Conservation (phyloP, 306 rosid genomes). For the Acacia crassicarpa region DNA sequence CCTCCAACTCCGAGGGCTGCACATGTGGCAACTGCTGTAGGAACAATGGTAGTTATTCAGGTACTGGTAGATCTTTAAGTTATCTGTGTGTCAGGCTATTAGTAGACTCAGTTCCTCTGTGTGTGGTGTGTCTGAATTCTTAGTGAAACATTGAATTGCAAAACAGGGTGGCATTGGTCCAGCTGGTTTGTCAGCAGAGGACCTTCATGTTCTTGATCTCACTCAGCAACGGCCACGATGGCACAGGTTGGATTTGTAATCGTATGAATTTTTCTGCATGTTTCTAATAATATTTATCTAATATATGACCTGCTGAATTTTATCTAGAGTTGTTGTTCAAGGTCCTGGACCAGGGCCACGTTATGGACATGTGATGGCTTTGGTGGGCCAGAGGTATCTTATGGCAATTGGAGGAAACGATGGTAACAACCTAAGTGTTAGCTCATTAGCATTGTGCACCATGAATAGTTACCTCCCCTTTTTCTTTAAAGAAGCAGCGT, state of each 20-base stretch:
- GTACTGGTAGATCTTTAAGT: conserved; percentile 44
- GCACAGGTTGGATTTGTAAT: conserved; percentile 75
- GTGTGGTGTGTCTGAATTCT: not conserved
- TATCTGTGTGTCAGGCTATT: conserved; percentile 1
- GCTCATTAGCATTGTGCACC: not conserved
- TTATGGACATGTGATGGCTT: conserved; percentile 99
- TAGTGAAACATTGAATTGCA: conserved; percentile 30
- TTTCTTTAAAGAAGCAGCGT: conserved; percentile 14
- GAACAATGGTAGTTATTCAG: conserved; percentile 99
- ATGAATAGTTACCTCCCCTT: conserved; percentile 7
- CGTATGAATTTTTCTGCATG: conserved; percentile 6
- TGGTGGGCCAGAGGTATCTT: conserved; percentile 99
- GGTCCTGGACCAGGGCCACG: conserved; percentile 99
- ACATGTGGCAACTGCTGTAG: conserved; percentile 99
- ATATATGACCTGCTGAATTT: conserved; percentile 41
- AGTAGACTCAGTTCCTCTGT: conserved; percentile 18
- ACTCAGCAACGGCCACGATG: conserved; percentile 96
- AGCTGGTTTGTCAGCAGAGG: conserved; percentile 98
- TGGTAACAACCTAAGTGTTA: conserved; percentile 51
- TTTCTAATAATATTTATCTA: conserved; percentile 29
- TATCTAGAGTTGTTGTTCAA: conserved; percentile 92
- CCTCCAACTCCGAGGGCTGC: conserved; percentile 99
- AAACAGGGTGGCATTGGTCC: conserved; percentile 98
- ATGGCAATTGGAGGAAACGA: conserved; percentile 99
- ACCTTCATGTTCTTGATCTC: conserved; percentile 98